A percentile compares a stretch with the other conserved stretches of the same genome.
These are phyloP conservation scores for Tetradesmus obliquus DNA, from an alignment of 139 green algal genomes.

Conservation along the genomic window DNA sequence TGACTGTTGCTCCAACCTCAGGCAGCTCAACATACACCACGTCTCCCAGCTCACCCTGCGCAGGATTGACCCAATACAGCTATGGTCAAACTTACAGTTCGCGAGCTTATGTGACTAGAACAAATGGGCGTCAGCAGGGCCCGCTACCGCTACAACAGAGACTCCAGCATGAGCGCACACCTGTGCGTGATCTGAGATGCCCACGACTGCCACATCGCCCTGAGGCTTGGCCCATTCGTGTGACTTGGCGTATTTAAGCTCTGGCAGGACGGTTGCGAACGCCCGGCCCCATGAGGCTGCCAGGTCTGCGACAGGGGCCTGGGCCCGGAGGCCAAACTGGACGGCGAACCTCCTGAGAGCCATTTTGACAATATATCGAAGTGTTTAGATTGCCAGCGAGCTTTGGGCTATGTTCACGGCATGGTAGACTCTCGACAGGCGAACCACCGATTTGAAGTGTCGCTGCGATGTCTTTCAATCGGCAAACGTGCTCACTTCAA, in stretches of 20 bases:
- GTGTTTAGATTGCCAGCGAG: neutral
- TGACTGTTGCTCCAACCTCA: conserved; percentile 90
- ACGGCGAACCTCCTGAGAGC: conserved; percentile 19
- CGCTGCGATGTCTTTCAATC: neutral
- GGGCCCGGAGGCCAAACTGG: conserved; percentile 17
- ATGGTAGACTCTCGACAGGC: neutral
- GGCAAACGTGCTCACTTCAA: neutral
- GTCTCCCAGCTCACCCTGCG: conserved; percentile 92
- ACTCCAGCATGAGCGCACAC: conserved; percentile 54
- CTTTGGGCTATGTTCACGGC: neutral
- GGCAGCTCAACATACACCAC: conserved; percentile 98
- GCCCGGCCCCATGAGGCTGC: conserved; percentile 34
- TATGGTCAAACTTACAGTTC: neutral
- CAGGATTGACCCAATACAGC: neutral
- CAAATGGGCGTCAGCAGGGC: neutral
- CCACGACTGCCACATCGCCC: conserved; percentile 88
- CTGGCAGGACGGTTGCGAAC: conserved; percentile 37
- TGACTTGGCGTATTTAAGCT: conserved; percentile 77
- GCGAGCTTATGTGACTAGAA: neutral
- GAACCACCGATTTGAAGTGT: neutral
- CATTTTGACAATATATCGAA: neutral
- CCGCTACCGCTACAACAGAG: neutral
- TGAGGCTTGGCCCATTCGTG: conserved; percentile 95
- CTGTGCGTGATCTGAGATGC: conserved; percentile 98
- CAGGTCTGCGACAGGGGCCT: conserved; percentile 12